Evolutionary conservation across 768 basidiomycete species (phyloP).

Genomic region (Tulasnella sp.): DNA sequence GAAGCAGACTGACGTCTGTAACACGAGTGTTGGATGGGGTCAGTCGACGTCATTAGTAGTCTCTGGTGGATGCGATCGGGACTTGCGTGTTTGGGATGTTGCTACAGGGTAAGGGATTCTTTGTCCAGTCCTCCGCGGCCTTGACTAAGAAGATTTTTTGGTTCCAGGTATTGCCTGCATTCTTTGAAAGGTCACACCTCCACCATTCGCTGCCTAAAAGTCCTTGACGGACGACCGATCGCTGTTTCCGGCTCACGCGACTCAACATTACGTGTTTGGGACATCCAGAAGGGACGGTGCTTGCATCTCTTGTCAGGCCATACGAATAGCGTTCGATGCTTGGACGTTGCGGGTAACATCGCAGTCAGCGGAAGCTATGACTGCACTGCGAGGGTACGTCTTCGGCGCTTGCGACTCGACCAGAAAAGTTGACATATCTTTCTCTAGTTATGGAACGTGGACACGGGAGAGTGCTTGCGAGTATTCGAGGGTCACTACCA

Average conservation of each 20-base stretch:
- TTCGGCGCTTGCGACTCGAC: background rate
- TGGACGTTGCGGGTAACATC: conserved; percentile 77
- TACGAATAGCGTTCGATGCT: conserved; percentile 68
- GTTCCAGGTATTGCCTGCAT: conserved; percentile 56
- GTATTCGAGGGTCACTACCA: conserved; percentile 76
- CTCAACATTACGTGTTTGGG: conserved; percentile 82
- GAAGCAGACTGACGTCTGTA: conserved; percentile 43
- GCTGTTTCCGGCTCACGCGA: conserved; percentile 90
- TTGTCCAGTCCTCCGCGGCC: background rate
- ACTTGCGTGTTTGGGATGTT: conserved; percentile 87
- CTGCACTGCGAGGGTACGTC: conserved; percentile 63
- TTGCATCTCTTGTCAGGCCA: conserved; percentile 69
- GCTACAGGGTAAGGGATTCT: conserved; percentile 57
- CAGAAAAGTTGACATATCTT: background rate
- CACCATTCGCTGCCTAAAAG: conserved; percentile 85
- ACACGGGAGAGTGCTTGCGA: conserved; percentile 80
- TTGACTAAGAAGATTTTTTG: background rate
- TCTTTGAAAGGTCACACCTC: conserved; percentile 76
- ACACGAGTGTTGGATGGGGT: conserved; percentile 81
- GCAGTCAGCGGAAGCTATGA: conserved; percentile 95
- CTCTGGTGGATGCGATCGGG: conserved; percentile 88
- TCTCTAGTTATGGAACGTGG: conserved; percentile 78
- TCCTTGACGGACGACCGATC: conserved; percentile 76
- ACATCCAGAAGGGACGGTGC: conserved; percentile 70
- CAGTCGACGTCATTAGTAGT: conserved; percentile 76